Percentiles rank a stretch among this genome's conserved stretches.
Conservation (phyloP, 2,329 filamentous ascomycete genomes). For the Drechslerella stenobrocha region DNA sequence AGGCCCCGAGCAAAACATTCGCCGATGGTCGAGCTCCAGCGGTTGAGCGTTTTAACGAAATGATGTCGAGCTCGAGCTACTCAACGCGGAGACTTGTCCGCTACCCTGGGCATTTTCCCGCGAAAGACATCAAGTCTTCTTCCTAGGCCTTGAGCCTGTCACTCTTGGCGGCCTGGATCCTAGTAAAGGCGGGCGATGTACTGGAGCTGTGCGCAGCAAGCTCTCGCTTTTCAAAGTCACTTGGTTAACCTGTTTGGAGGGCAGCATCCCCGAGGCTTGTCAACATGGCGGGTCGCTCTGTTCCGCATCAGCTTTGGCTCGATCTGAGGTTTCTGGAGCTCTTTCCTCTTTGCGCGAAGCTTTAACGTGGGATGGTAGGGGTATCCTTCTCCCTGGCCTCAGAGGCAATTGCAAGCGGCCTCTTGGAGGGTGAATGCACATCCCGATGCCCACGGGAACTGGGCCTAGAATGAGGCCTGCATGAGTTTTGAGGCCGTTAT, state of each 20-base stretch:
- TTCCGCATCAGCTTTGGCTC: constrained; percentile 23
- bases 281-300: too few species aligned
- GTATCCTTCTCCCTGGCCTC: constrained; percentile 29
- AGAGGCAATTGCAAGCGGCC: constrained; percentile 32
- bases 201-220: constrained; percentile 23
- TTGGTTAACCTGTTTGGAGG: too few species aligned
- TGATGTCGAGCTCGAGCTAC: constrained; percentile 29
- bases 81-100: constrained; percentile 47
- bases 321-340: constrained; percentile 39
- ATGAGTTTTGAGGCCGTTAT: neutral
- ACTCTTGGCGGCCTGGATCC: constrained; percentile 30
- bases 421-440: neutral
- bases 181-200: constrained; percentile 12
- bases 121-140: constrained; percentile 21
- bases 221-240: constrained; percentile 19
- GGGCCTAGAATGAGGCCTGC: too few species aligned
- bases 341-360: constrained; percentile 40
- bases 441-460: neutral
- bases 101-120: constrained; percentile 37
- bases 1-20: constrained; percentile 24
- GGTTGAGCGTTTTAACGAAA: constrained; percentile 31
- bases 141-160: constrained; percentile 8
- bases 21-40: constrained; percentile 39
- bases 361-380: constrained; percentile 45
- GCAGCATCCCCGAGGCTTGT: too few species aligned